Conservation (phyloP, 73 alveolate genomes). For the Symbiodinium pilosum region DNA sequence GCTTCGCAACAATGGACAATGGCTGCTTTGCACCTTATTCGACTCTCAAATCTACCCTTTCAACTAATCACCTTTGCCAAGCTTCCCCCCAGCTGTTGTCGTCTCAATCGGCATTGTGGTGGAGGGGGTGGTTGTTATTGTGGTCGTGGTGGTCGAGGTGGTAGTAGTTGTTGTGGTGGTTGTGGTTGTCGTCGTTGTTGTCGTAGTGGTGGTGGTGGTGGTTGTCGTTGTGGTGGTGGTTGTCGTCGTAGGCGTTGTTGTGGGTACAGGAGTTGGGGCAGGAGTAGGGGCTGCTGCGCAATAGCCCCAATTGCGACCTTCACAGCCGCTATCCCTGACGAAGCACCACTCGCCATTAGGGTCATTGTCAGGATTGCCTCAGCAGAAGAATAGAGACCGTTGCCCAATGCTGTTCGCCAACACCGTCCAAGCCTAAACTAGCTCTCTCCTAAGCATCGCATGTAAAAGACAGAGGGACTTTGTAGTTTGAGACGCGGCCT, state of each 20-base stretch:
- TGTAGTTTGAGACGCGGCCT: too few species aligned
- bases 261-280: not conserved
- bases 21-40: too few species aligned
- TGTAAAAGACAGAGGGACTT: too few species aligned
- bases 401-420: too few species aligned
- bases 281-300: slow-evolving; percentile 3
- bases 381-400: too few species aligned
- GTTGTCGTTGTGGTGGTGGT: slow-evolving; percentile 34
- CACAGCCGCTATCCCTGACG: slow-evolving; percentile 30
- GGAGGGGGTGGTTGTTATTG: slow-evolving; percentile 6
- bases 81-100: not conserved
- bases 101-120: not conserved
- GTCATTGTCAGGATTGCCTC: slow-evolving; percentile 68
- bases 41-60: too few species aligned
- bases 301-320: slow-evolving; percentile 74
- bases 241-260: not conserved
- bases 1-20: too few species aligned
- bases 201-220: slow-evolving; percentile 17
- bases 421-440: too few species aligned
- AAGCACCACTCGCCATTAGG: slow-evolving; percentile 64
- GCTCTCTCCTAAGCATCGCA: too few species aligned
- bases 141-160: slow-evolving; percentile 6
- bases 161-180: slow-evolving; percentile 31
- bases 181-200: not conserved
- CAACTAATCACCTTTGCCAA: not conserved